Base-by-base conservation (phyloP, 768 basidiomycete species). In the Paxillus rubicundulus region DNA sequence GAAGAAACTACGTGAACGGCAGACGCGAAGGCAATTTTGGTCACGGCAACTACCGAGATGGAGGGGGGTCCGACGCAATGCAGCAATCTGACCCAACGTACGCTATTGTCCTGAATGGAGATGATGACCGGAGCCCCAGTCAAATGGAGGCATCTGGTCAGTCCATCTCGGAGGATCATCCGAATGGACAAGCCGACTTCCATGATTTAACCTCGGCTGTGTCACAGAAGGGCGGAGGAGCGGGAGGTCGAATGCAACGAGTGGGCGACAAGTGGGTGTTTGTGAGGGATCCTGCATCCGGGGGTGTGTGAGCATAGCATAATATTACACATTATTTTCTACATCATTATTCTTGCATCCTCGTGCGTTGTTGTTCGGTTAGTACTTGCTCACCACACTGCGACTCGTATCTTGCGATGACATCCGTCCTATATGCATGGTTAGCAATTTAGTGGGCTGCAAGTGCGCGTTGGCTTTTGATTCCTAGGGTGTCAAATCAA, bases 191-290 rank as follows among this genome's bases (percentile, higher is more conserved):
- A 46, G 32, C 38, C 10, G 47, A 52, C 4, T 36, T 45, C 9
- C 30, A 42, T 13, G 14, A 40, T 41, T 18, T 39, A 28, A 47
- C 34, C 13, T 17, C 48, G 48, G n/a, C 13, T 13, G 46, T 17
- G 20, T 18, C 16, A 34, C 41, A 52, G 36, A 61, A 49, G 42
- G 62, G 57, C 4, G 51, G 42, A 24, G 64, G 68, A 30, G 24
- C 4, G 24, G 55, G 65, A 20, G 80, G 81, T 28, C 73, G 77
- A 53, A 89, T 89, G 87, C 81, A 83, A 70, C 80, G 75, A 59
- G 72, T 88, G 18, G 86, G 82, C 38, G 88, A 84, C 68, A 82
- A 78, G 61, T 89, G 87, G 89, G 70, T 84, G 47, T 89, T 86
- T 70, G 81, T 84, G 57, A 79, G 74, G 57, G 76, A 75, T 53